Evolutionary conservation across 2,329 filamentous ascomycete species (phyloP).

Genomic region (Colletotrichum filicis): DNA sequence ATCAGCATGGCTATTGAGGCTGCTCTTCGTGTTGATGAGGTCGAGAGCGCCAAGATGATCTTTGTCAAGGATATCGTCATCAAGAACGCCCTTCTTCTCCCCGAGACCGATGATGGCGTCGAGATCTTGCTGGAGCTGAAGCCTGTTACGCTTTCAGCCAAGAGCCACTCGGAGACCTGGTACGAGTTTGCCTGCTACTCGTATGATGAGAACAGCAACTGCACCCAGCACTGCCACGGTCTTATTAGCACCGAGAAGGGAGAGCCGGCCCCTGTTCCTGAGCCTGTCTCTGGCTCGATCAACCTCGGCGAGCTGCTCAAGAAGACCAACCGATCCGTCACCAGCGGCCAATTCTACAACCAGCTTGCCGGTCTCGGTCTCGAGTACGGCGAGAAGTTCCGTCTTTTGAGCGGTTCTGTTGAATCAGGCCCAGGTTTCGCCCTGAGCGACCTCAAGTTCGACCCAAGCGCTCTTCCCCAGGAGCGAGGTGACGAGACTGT

Average conservation of each 20-base stretch:
- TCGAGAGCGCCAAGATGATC: conserved; percentile 35
- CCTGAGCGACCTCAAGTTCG: background rate
- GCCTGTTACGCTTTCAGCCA: conserved; percentile 36
- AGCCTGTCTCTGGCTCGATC: conserved; percentile 11
- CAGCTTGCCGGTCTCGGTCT: conserved; percentile 39
- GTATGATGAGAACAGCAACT: conserved; percentile 39
- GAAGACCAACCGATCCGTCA: conserved; percentile 38
- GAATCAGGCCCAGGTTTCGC: conserved; percentile 38
- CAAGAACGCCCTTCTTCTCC: conserved; percentile 40
- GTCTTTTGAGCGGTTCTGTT: conserved; percentile 37
- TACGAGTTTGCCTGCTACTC: conserved; percentile 41
- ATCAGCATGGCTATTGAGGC: conserved; percentile 46
- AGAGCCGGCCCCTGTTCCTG: conserved; percentile 25
- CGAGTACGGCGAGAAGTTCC: conserved; percentile 40
- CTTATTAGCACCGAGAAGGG: conserved; percentile 37
- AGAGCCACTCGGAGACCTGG: conserved; percentile 39
- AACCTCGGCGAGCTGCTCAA: conserved; percentile 34
- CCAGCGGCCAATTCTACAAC: conserved; percentile 38
- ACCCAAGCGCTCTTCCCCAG: background rate
- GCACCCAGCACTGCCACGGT: conserved; percentile 40
- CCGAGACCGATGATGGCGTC: conserved; percentile 38
- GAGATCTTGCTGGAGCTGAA: conserved; percentile 40
- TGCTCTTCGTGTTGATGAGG: conserved; percentile 32
- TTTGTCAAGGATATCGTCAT: conserved; percentile 38
- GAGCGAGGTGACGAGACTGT: conserved; percentile 38